phyloP scores from a whole-genome alignment of 192 early-diverging fungal genomes.

The Dimargaris cristalligena region DNA sequence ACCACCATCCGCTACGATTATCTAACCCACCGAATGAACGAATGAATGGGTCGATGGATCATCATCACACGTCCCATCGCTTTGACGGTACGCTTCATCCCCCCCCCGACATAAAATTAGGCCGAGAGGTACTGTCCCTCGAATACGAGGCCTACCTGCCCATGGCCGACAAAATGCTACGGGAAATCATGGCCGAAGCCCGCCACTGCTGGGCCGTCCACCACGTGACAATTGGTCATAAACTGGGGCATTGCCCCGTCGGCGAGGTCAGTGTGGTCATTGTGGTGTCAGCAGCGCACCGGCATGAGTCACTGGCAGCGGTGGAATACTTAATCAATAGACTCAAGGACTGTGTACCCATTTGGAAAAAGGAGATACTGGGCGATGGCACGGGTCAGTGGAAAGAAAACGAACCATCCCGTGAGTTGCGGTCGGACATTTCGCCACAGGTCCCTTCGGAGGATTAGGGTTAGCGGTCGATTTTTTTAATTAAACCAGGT shows the following conservation, averaged over 20 bases:
- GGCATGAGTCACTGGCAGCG: slow-evolving; percentile 57
- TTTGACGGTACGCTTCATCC: slow-evolving; percentile 8
- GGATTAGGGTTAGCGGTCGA: no score
- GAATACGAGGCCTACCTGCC: slow-evolving; percentile 76
- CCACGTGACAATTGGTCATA: slow-evolving; percentile 62
- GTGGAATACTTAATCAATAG: slow-evolving; percentile 74
- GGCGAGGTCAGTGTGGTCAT: slow-evolving; percentile 71
- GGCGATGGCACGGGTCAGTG: slow-evolving; percentile 54
- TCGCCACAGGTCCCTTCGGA: no score
- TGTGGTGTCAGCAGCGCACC: slow-evolving; percentile 60
- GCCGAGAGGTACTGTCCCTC: slow-evolving; percentile 50
- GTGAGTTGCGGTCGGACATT: no score
- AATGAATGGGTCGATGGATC: slow-evolving; percentile 1
- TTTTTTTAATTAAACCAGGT: no score
- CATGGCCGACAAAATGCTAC: slow-evolving; percentile 66
- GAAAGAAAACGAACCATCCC: slow-evolving; percentile 59
- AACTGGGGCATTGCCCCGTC: slow-evolving; percentile 58
- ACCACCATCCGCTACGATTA: slow-evolving; percentile 1
- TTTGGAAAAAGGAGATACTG: slow-evolving; percentile 92
- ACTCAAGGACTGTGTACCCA: slow-evolving; percentile 69
- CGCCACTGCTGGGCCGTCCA: slow-evolving; percentile 44
- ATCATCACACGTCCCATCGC: neutral
- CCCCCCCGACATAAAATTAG: slow-evolving; percentile 17
- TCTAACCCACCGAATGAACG: neutral
- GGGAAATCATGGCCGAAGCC: slow-evolving; percentile 39